These are phyloP conservation scores for Fusarium chuoi DNA, from an alignment of 2,329 filamentous ascomycete species.

Conservation along the genomic window DNA sequence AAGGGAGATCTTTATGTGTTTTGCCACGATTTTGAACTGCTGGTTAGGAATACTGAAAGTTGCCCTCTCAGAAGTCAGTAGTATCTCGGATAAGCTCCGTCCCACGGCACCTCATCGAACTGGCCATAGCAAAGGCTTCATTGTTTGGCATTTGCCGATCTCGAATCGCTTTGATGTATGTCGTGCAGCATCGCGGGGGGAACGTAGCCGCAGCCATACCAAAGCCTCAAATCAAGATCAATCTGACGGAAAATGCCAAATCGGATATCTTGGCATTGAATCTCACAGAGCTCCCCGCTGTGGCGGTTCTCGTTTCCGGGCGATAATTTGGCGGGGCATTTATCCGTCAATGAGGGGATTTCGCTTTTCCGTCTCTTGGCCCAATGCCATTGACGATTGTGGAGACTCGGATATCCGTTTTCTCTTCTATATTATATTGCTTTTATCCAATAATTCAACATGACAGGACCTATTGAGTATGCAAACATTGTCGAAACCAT, in stretches of 20 bases:
- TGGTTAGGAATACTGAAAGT: not conserved
- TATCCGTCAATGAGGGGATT: constrained; percentile 21
- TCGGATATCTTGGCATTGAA: not conserved
- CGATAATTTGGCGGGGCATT: not conserved
- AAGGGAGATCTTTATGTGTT: not conserved
- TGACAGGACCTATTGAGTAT: fast-evolving
- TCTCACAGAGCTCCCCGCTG: not conserved
- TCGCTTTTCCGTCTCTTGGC: constrained; percentile 10
- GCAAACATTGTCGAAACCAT: not conserved
- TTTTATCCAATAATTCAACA: not conserved
- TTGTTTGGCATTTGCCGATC: not conserved
- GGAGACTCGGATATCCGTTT: constrained; percentile 12
- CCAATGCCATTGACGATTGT: not conserved
- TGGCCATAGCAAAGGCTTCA: fast-evolving
- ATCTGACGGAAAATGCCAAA: constrained; percentile 2
- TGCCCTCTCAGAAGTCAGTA: no score
- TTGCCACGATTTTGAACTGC: fast-evolving
- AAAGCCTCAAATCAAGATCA: not conserved
- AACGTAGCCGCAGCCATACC: not conserved
- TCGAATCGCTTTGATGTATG: not conserved
- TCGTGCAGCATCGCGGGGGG: not conserved
- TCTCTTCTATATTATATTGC: constrained; percentile 10
- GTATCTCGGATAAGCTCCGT: not conserved
- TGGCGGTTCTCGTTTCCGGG: not conserved
- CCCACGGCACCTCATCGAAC: fast-evolving